Evolutionary conservation across 1,284 basidiomycete species (phyloP).

Genomic region (Ganoderma meredithae): DNA sequence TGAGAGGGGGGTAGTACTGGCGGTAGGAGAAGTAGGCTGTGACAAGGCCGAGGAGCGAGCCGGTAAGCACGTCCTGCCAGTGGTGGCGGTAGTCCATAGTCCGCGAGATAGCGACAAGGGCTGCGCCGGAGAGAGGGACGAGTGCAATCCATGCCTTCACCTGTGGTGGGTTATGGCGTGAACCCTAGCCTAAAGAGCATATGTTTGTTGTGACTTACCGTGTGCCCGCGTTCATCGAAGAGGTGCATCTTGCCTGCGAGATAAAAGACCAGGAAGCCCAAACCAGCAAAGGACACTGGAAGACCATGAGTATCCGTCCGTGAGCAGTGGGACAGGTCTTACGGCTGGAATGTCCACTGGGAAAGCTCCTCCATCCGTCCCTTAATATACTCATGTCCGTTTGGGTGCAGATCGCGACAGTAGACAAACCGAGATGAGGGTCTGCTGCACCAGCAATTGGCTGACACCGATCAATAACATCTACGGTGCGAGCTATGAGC

Average conservation of each 20-base stretch:
- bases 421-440: constrained; percentile 78
- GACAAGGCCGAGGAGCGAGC: constrained; percentile 76
- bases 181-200: constrained; percentile 5
- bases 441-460: constrained; percentile 73
- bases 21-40: constrained; percentile 85
- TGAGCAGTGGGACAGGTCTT: constrained; percentile 37
- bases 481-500: constrained; percentile 43
- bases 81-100: constrained; percentile 90
- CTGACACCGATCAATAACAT: constrained; percentile 85
- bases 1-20: constrained; percentile 78
- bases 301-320: not conserved
- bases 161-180: constrained; percentile 44
- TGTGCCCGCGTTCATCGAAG: constrained; percentile 84
- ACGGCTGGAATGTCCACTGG: constrained; percentile 91
- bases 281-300: constrained; percentile 89
- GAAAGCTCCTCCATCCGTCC: constrained; percentile 95
- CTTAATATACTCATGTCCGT: constrained; percentile 62
- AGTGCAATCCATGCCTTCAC: constrained; percentile 87
- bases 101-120: constrained; percentile 90
- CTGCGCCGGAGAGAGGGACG: constrained; percentile 80
- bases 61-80: constrained; percentile 90
- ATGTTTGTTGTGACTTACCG: constrained; percentile 54
- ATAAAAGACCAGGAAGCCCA: constrained; percentile 91
- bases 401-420: constrained; percentile 82
- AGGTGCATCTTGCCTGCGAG: constrained; percentile 92